Evolutionary conservation across 108 stramenopile species (phyloP), one percentile per base, ranked within the genome.

Genomic region (Skeletonema grethae): DNA sequence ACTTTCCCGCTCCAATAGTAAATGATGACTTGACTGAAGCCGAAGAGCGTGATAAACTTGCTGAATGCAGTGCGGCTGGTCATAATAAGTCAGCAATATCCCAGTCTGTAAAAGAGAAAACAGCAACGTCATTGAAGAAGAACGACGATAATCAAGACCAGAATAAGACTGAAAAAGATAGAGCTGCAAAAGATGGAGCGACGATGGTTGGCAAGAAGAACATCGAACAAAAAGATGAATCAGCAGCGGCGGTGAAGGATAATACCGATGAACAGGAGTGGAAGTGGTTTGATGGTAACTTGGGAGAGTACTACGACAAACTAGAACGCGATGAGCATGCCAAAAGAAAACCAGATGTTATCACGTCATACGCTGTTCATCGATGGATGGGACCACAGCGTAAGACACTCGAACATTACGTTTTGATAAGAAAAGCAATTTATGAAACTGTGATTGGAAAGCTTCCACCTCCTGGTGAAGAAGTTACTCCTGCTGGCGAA

Each of bases 291-390:
- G 70, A 84, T 69, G 86, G 86, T 1, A 70, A 86, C 46, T 60
- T 86, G 55, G 80, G 76, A 34, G 80, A 71, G 22, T 86, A 84
- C 69, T 86, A 86, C 70, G 84, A 86, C 65, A 69, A 69, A n/a
- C 61, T 86, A 18, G 77, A 82, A 53, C 72, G 66, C 11, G 80
- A 82, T 61, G 59, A 77, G 31, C 77, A 82, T 22, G 30, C 24
- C 0, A 81, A 82, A 43, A 71, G 83, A 5, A 61, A 86, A 30
- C 86, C 86, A 9, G 72, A 67, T 43, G 56, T 72, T 28, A 71
- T 86, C 4, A 65, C 63, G 5, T 53, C 41, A 9, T 84, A 86
- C 57, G 86, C 83, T 11, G 86, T 86, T 15, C 86, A 86, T 82
- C 76, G 86, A 34, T 86, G 86, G 86, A 73, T 86, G 76, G 86